Percentiles rank a stretch among this genome's conserved stretches.
Conservation (phyloP, 768 basidiomycete species). For the Amanita pseudoporphyria region DNA sequence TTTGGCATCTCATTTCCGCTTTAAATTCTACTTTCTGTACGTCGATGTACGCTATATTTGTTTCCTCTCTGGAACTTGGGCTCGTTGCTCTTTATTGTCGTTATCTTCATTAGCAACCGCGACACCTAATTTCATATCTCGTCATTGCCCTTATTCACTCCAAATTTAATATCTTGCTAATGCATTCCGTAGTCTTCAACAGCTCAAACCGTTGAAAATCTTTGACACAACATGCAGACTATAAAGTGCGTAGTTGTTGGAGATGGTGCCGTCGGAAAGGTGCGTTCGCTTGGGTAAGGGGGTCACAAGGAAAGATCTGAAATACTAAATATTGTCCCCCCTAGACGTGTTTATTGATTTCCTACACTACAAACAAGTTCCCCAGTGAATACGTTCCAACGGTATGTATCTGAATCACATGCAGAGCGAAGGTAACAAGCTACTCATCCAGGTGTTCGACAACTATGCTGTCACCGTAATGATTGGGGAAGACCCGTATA, state of each 20-base stretch:
- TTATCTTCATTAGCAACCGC: not conserved
- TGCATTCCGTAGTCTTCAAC: not conserved
- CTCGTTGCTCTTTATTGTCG: not conserved
- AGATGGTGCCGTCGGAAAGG: constrained; percentile 98
- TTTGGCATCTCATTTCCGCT: not conserved
- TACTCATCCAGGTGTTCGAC: constrained; percentile 71
- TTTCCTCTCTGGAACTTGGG: not conserved
- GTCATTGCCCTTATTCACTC: not conserved
- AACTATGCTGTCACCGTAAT: constrained; percentile 99
- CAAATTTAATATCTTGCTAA: constrained; percentile 11
- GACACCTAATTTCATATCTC: not conserved
- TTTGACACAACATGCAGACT: constrained; percentile 66
- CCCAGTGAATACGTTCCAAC: constrained; percentile 99
- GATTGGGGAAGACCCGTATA: constrained; percentile 99
- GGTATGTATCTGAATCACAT: constrained; percentile 40
- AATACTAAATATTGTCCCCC: not conserved
- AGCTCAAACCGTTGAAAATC: constrained; percentile 12
- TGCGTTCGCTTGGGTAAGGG: constrained; percentile 27
- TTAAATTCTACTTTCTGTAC: not conserved
- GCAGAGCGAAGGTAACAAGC: constrained; percentile 11
- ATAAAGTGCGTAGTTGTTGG: constrained; percentile 98
- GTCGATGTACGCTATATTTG: not conserved
- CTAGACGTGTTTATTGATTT: constrained; percentile 95
- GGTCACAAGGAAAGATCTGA: not conserved
- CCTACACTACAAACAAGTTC: constrained; percentile 97